These are phyloP conservation scores for Fomitopsis schrenkii DNA, from an alignment of 1,284 basidiomycete genomes.

Conservation along the genomic window DNA sequence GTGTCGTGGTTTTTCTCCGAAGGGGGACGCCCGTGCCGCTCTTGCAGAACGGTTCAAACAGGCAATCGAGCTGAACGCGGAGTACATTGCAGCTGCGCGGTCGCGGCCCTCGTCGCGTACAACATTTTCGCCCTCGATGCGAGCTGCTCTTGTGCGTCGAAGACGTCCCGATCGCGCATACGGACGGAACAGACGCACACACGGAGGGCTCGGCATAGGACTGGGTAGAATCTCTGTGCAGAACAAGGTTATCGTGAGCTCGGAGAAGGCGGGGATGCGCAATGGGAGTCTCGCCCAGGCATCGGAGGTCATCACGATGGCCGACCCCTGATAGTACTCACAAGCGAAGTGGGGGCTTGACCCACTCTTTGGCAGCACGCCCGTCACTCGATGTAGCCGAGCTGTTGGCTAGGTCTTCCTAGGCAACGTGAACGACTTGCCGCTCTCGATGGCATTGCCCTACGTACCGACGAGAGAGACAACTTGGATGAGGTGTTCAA, in stretches of 20 bases:
- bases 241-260: constrained; percentile 67
- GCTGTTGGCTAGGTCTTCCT: constrained; percentile 63
- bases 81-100: constrained; percentile 14
- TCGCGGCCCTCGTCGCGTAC: constrained; percentile 57
- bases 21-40: constrained; percentile 49
- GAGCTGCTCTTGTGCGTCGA: constrained; percentile 36
- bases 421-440: constrained; percentile 79
- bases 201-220: constrained; percentile 18
- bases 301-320: constrained; percentile 49
- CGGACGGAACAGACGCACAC: constrained; percentile 29
- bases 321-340: constrained; percentile 5
- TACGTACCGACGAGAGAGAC: constrained; percentile 14
- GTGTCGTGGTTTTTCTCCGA: constrained; percentile 83
- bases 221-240: constrained; percentile 21
- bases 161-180: constrained; percentile 23
- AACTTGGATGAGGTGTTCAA: constrained; percentile 48
- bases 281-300: constrained; percentile 85
- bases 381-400: constrained; percentile 47
- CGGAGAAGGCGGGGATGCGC: constrained; percentile 89
- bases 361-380: constrained; percentile 29
- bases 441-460: constrained; percentile 29
- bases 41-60: constrained; percentile 54
- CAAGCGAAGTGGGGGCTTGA: constrained; percentile 8
- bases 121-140: constrained; percentile 86
- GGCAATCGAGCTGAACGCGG: constrained; percentile 50